Evolutionary conservation across 306 rosid species (phyloP), one percentile per base, ranked within the genome.

Genomic region (Glycine soja): DNA sequence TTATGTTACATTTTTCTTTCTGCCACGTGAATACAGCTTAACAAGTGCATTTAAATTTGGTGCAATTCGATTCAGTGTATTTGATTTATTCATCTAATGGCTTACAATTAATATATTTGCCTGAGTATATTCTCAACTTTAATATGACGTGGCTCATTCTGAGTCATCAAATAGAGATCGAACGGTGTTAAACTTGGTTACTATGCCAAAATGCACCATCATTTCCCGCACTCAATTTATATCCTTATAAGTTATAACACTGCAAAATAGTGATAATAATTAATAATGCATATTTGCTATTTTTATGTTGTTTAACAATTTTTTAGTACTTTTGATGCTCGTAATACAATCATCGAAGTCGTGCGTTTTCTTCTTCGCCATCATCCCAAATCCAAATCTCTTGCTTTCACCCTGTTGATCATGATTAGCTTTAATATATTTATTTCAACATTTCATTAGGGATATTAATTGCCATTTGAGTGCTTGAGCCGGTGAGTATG

Each of bases 241-340:
- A 24, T 24, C 30, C 30, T 24, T 24, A 24, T 24, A 24, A 24
- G 0, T 36, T 36, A 15, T 54, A 63, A 34, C 10, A 51, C 9
- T 32, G 36, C 38, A 11, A 11, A 64, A 64, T 56, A 61, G 4
- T 71, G 18, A 24, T 24, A 24, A 46, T 77, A 58, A 24, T 24
- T 24, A 24, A 78, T 79, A 64, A 78, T 78, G 40, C 72, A 78
- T 45, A 12, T 24, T 36, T n/a, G 9, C 53, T 72, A 52, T 45
- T 45, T 9, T 58, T 8, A 30, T 5, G 10, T 40, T 42, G 12
- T 63, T 50, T 80, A 40, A n/a, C 68, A 4, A 2, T 13, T 32
- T 43, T 51, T 8, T 42, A 42, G 40, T 30, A 43, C 51, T 12
- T 69, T 67, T 68, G 10, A 69, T 76, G 47, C 45, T 73, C 5